phyloP scores from a whole-genome alignment of 2,329 filamentous ascomycete genomes.

The Penicillium decumbens region DNA sequence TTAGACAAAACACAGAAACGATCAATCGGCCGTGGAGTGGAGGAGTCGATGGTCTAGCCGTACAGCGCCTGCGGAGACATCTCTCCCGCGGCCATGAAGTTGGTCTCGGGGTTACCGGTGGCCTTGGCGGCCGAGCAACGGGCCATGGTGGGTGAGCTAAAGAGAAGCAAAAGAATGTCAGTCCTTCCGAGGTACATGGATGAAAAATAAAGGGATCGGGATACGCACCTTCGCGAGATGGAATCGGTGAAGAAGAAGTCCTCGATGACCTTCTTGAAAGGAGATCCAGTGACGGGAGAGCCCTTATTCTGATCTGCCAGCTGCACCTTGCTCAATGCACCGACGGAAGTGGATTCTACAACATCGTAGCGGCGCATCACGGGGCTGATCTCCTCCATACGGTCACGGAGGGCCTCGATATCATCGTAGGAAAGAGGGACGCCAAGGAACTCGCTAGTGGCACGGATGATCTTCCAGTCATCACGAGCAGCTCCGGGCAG shows the following conservation, averaged over 20 bases:
- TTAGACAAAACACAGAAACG: slow-evolving; percentile 29
- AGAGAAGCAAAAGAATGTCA: background rate
- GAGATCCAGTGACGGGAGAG: slow-evolving; percentile 62
- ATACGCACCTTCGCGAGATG: slow-evolving; percentile 83
- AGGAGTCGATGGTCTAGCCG: slow-evolving; percentile 26
- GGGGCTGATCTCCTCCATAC: slow-evolving; percentile 92
- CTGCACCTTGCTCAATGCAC: slow-evolving; percentile 81
- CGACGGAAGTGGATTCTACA: slow-evolving; percentile 72
- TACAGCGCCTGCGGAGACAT: slow-evolving; percentile 41
- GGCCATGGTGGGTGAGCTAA: slow-evolving; percentile 96
- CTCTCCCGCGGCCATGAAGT: slow-evolving; percentile 69
- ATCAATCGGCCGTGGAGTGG: slow-evolving; percentile 16
- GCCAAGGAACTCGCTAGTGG: slow-evolving; percentile 84
- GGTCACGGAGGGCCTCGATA: slow-evolving; percentile 78
- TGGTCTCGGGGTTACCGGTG: slow-evolving; percentile 69
- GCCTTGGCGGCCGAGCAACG: slow-evolving; percentile 92
- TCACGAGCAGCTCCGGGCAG: slow-evolving; percentile 85
- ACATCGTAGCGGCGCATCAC: slow-evolving; percentile 85
- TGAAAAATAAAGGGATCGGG: background rate
- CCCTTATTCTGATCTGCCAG: slow-evolving; percentile 96
- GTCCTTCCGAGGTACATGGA: slow-evolving; percentile 9
- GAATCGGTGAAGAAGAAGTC: slow-evolving; percentile 99
- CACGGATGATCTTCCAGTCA: slow-evolving; percentile 98
- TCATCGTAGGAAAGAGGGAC: slow-evolving; percentile 88
- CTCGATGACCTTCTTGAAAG: slow-evolving; percentile 80